These are phyloP conservation scores for Bullera alba DNA, from an alignment of 768 basidiomycete genomes.

Conservation along the genomic window DNA sequence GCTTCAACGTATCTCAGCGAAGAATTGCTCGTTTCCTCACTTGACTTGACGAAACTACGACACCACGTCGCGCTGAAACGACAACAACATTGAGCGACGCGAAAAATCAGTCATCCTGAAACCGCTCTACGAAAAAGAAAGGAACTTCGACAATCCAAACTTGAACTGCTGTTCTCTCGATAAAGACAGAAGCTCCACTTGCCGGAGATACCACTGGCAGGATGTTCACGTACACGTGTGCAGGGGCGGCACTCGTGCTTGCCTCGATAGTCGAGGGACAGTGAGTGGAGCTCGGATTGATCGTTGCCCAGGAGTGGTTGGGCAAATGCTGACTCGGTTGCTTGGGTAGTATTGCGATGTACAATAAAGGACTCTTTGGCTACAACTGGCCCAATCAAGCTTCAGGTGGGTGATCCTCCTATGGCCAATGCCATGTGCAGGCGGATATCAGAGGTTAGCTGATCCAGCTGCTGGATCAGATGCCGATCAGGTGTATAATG, in stretches of 20 bases:
- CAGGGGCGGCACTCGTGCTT: neutral
- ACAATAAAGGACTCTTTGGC: constrained; percentile 4
- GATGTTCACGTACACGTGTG: neutral
- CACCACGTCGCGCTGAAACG: no score
- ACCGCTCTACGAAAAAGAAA: no score
- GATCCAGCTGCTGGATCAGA: neutral
- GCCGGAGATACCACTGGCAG: no score
- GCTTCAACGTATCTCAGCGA: no score
- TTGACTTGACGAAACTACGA: no score
- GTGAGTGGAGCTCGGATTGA: constrained; percentile 3
- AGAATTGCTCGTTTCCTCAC: no score
- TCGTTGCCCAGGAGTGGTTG: neutral
- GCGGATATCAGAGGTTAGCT: no score
- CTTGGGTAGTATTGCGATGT: constrained; percentile 2
- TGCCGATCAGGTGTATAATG: neutral
- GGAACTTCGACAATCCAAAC: no score
- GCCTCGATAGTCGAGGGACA: neutral
- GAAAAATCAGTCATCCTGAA: no score
- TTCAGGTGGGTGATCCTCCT: neutral
- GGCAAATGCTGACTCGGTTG: neutral
- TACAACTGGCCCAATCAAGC: constrained; percentile 1
- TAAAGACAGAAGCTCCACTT: no score
- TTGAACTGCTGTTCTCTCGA: no score
- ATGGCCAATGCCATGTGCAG: neutral
- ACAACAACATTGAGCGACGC: no score